These are phyloP conservation scores for Scutellaria galericulata DNA, from an alignment of 257 asterid genomes.

Conservation along the genomic window DNA sequence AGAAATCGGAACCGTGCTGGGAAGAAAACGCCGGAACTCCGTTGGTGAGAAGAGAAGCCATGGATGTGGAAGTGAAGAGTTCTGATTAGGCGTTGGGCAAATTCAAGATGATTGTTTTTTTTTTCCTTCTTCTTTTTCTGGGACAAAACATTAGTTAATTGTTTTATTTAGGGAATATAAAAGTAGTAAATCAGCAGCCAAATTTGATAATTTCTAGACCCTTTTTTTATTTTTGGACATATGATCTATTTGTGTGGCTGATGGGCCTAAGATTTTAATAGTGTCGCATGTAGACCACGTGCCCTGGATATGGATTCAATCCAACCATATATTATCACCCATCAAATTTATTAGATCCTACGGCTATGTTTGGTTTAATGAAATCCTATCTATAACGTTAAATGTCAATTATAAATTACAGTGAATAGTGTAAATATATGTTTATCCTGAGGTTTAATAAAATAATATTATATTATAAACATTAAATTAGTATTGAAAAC, in stretches of 20 bases:
- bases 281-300: slow-evolving; percentile 59
- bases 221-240: too few relatives aligned
- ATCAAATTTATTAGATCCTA: background rate
- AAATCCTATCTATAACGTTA: too few relatives aligned
- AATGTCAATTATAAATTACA: too few relatives aligned
- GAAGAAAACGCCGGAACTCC: slow-evolving; percentile 62
- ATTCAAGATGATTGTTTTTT: slow-evolving; percentile 1
- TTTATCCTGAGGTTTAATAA: too few relatives aligned
- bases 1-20: slow-evolving; percentile 53
- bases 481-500: too few relatives aligned
- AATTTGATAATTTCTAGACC: background rate
- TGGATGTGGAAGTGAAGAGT: slow-evolving; percentile 34
- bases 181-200: background rate
- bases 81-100: slow-evolving; percentile 3
- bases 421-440: too few relatives aligned
- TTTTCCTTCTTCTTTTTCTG: background rate
- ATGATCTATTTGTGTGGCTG: slow-evolving; percentile 32
- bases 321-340: background rate
- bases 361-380: too few relatives aligned
- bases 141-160: too few relatives aligned
- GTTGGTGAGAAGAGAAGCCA: slow-evolving; percentile 81
- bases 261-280: slow-evolving; percentile 16
- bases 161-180: background rate
- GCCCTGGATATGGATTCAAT: slow-evolving; percentile 26
- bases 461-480: too few relatives aligned